These are phyloP conservation scores for Neltuma alba DNA, from an alignment of 306 rosid genomes.

Conservation along the genomic window DNA sequence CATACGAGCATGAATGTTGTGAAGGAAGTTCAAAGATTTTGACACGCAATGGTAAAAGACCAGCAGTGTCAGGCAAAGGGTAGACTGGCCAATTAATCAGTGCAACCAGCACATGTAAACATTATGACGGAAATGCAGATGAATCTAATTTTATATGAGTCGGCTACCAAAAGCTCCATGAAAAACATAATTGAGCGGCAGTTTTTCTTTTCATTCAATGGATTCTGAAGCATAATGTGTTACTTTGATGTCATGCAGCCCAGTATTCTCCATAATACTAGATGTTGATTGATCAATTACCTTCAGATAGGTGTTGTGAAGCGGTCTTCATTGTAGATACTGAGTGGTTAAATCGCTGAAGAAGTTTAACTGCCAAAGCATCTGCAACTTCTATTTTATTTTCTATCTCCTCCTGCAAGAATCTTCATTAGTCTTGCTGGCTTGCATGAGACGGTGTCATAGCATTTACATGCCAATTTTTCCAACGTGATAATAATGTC, in stretches of 20 bases:
- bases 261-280: constrained; percentile 14
- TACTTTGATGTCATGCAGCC: not conserved
- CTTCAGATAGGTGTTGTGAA: constrained; percentile 89
- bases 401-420: constrained; percentile 83
- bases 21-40: not conserved
- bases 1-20: not conserved
- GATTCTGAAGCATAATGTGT: constrained; percentile 16
- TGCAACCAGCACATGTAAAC: not conserved
- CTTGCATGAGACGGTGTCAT: constrained; percentile 12
- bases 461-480: constrained; percentile 10
- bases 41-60: not conserved
- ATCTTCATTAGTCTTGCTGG: constrained; percentile 23
- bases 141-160: not conserved
- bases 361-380: constrained; percentile 85
- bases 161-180: not conserved
- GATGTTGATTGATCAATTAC: constrained; percentile 43
- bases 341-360: constrained; percentile 79
- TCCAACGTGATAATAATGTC: constrained; percentile 12
- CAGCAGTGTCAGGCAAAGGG: not conserved
- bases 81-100: not conserved
- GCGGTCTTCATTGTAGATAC: constrained; percentile 77
- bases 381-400: constrained; percentile 82
- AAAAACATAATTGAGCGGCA: not conserved
- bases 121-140: not conserved
- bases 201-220: constrained; percentile 18